Base-by-base conservation (phyloP, 2,329 filamentous ascomycete genomes). In the Colletotrichum navitas region DNA sequence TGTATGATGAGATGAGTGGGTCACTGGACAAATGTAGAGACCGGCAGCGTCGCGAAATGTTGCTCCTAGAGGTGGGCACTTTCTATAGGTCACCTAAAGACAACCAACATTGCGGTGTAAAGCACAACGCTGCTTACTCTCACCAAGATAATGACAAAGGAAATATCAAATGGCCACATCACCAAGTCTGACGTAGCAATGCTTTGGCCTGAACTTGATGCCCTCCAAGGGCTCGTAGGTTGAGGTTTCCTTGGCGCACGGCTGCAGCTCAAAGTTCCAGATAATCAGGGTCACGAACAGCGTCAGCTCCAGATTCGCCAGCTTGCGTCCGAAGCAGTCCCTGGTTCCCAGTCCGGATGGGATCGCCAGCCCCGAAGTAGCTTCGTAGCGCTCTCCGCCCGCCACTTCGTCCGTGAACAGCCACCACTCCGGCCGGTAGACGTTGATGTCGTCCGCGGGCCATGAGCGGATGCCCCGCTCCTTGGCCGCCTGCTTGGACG, bases 401-500 rank as follows among this genome's bases (percentile, higher is more conserved):
- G 45, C 11, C 8, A 12, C 4, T 2, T 24, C 45, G 45, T 47
- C 43, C 10, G 21, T 10, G 45, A 7, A 4, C 14, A 71, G 52
- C 64, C 64, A 71, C 6, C 64, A n/a, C 32, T 71, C 68, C 2
- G 64, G 68, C 3, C 36, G 24, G 36, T 68, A 68, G 24, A 26
- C 47, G 5, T 24, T 52, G 45, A 63, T 49, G 18, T 29, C 29
- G 10, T 62, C 32, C 2, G 10, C 26, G 2, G 60, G 6, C 60
- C 69, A 68, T 2, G 29, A 29, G 16, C 69, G 43, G 2, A 51
- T 36, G 5, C 65, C 55, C 1, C 60, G 66, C 21, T 64, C 60
- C 5, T 62, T 61, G 8, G 61, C 60, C 70, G 71, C 66, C 3
- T 76, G 43, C 75, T 78, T 63, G 75, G 74, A 24, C 63, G 64